Evolutionary conservation across 140 eudicot genomes (phyloP), one percentile per base, ranked within the genome.

Genomic region (Cichorium intybus): DNA sequence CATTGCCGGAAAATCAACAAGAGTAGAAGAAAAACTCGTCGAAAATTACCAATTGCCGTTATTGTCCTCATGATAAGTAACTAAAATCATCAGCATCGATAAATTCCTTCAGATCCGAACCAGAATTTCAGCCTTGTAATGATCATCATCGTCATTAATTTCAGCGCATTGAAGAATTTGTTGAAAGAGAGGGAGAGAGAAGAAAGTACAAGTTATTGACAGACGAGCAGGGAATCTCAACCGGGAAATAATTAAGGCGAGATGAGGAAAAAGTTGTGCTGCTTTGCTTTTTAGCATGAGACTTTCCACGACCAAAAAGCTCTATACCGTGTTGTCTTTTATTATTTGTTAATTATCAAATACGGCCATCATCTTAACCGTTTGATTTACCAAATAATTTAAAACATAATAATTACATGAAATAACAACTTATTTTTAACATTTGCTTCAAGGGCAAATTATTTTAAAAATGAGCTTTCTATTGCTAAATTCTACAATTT

Each of bases 261-360:
- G 77, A 54, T 28, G 66, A 63, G 53, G 72, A 53, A 67, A 60
- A 68, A 68, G 66, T 52, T 75, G 75, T 61, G 60, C 75, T 41
- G 75, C 46, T 60, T 54, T 51, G 75, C 79, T 20, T 75, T 75
- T 75, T 75, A 75, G 80, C 80, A 68, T 68, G 71, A 70, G 73
- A 63, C 73, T 50, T 45, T 69, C 77, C 81, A 77, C 77, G 82
- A 71, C 77, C 70, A 59, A 59, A 58, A 77, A 64, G 77, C 45
- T 33, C 67, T 27, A 50, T 74, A 74, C 49, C 79, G 79, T 74
- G 74, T 66, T 63, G 64, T 56, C 67, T 14, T 57, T 34, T 62
- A 4, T 29, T 9, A 16, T 59, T 67, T 2, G 11, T 50, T 29
- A 6, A 43, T 29, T 31, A 23, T 31, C 34, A 2, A 20, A 61